Evolutionary conservation across 2,329 filamentous ascomycete species (phyloP).

Genomic region (Talaromyces sp.): DNA sequence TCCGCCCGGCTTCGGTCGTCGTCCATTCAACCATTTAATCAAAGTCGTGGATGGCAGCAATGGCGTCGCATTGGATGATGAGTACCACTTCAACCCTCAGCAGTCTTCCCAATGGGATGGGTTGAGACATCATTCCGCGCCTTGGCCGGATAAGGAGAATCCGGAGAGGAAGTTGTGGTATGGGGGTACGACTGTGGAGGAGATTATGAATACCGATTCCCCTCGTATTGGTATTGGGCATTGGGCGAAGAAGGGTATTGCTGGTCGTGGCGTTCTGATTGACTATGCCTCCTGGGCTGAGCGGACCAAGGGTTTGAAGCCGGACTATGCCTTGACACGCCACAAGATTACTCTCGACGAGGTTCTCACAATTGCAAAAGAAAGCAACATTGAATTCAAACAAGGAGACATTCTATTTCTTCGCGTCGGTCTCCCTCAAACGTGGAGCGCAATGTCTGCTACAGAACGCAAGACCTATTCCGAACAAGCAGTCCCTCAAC

Average conservation of each 20-base stretch:
- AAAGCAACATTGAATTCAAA: slow-evolving; percentile 36
- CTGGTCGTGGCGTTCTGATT: slow-evolving; percentile 40
- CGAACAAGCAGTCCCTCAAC: slow-evolving; percentile 30
- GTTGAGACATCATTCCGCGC: slow-evolving; percentile 50
- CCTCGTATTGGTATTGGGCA: slow-evolving; percentile 37
- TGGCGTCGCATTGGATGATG: slow-evolving; percentile 44
- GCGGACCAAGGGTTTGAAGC: slow-evolving; percentile 28
- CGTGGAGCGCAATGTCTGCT: slow-evolving; percentile 33
- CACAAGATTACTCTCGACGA: slow-evolving; percentile 36
- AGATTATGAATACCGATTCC: slow-evolving; percentile 33
- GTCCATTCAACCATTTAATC: slow-evolving; percentile 52
- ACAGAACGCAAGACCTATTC: slow-evolving; percentile 30
- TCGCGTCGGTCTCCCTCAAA: slow-evolving; percentile 34
- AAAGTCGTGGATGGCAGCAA: slow-evolving; percentile 45
- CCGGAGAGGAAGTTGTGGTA: slow-evolving; percentile 27
- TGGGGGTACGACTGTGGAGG: slow-evolving; percentile 35
- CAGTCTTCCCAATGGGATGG: slow-evolving; percentile 56
- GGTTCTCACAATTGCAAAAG: slow-evolving; percentile 32
- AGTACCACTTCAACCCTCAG: slow-evolving; percentile 53
- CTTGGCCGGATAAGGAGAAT: slow-evolving; percentile 34
- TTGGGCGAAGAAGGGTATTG: slow-evolving; percentile 40
- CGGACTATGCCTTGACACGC: slow-evolving; percentile 31
- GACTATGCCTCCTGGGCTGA: slow-evolving; percentile 38
- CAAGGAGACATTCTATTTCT: slow-evolving; percentile 40
- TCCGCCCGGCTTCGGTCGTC: slow-evolving; percentile 50